A percentile compares a stretch with the other conserved stretches of the same genome.
Evolutionary conservation across 345 rosid species (phyloP).

Genomic region (Pelargonium nanum): DNA sequence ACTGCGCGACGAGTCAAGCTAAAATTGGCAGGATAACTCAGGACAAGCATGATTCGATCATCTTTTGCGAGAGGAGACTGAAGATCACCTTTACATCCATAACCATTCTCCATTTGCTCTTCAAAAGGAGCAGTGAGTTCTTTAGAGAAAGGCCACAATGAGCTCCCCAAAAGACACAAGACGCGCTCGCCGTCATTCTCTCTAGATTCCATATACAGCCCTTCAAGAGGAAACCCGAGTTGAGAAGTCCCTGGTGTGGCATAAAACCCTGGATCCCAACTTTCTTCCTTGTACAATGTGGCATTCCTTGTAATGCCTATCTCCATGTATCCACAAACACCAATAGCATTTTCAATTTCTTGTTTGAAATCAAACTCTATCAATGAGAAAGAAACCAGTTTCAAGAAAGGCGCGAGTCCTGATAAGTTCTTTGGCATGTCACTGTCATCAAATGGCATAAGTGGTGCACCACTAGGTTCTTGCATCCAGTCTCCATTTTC

Average conservation of each 20-base stretch:
- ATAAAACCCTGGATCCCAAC: neutral
- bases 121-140: neutral
- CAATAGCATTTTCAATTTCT: neutral
- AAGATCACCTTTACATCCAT: neutral
- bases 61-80: neutral
- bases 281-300: neutral
- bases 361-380: neutral
- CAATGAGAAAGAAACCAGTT: neutral
- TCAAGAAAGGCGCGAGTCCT: neutral
- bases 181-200: neutral
- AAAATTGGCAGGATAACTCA: conserved; percentile 1
- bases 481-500: conserved; percentile 1
- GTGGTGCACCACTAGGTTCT: neutral
- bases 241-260: neutral
- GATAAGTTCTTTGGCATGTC: neutral
- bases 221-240: neutral
- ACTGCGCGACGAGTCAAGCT: conserved; percentile 4
- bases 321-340: neutral
- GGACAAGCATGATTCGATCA: neutral
- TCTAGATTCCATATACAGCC: neutral
- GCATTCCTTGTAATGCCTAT: neutral
- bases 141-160: neutral
- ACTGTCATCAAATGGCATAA: conserved; percentile 1
- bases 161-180: conserved; percentile 1
- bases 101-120: neutral